Evolutionary conservation across 805 yeast genomes (phyloP).

Genomic region (Yarrowia yakushimensis): DNA sequence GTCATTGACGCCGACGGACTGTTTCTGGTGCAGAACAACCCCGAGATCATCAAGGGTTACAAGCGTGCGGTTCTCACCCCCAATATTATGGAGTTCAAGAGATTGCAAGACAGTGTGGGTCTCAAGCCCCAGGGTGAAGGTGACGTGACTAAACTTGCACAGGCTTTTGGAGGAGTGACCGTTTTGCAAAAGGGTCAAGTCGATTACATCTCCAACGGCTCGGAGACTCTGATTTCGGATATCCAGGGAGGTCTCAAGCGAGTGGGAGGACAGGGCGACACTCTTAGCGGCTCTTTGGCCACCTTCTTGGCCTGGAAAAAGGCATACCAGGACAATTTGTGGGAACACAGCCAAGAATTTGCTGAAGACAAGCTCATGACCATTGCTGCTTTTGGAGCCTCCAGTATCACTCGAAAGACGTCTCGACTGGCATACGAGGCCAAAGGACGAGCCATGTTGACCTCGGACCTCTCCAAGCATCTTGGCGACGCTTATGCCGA

Average conservation of each 20-base stretch:
- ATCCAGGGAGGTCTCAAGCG: constrained; percentile 67
- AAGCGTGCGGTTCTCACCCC: constrained; percentile 76
- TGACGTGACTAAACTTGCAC: constrained; percentile 46
- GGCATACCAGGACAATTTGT: constrained; percentile 55
- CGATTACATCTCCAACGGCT: constrained; percentile 62
- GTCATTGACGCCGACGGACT: constrained; percentile 91
- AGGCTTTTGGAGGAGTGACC: constrained; percentile 52
- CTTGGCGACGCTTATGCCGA: constrained; percentile 62
- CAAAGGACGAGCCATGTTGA: constrained; percentile 76
- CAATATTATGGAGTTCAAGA: constrained; percentile 75
- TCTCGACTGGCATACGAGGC: constrained; percentile 59
- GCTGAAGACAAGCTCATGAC: constrained; percentile 37
- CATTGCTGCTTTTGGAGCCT: constrained; percentile 62
- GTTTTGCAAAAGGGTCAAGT: constrained; percentile 68
- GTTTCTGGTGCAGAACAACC: constrained; percentile 57
- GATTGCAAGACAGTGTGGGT: constrained; percentile 55
- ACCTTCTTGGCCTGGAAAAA: constrained; percentile 77
- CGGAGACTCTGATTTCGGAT: constrained; percentile 44
- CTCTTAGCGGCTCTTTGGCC: constrained; percentile 80
- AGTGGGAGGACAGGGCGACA: constrained; percentile 97
- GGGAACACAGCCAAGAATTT: constrained; percentile 49
- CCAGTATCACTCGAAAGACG: constrained; percentile 62
- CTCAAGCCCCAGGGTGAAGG: constrained; percentile 29
- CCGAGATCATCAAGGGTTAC: constrained; percentile 53
- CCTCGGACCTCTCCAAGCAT: constrained; percentile 70